These are phyloP conservation scores for Penicilliopsis zonata DNA, from an alignment of 495 filamentous ascomycete species.

Conservation along the genomic window DNA sequence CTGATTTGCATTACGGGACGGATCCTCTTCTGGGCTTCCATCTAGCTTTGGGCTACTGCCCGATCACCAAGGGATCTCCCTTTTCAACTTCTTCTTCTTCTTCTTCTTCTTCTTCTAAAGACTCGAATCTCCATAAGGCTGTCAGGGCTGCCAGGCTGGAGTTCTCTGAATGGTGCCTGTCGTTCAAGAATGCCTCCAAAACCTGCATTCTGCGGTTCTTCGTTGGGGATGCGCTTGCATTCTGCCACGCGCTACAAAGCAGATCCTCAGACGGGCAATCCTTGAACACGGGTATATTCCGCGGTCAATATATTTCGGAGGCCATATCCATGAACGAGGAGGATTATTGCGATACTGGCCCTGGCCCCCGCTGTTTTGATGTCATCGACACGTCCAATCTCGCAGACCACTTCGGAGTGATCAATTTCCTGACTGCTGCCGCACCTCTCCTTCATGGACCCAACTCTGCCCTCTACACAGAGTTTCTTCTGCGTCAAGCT, in stretches of 20 bases:
- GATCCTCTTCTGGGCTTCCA: conserved; percentile 35
- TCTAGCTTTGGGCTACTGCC: conserved; percentile 17
- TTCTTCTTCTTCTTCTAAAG: too few relatives aligned
- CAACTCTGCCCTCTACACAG: conserved; percentile 33
- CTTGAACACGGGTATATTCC: conserved; percentile 6
- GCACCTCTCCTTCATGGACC: conserved; percentile 28
- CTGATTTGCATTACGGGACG: conserved; percentile 27
- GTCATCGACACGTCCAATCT: conserved; percentile 49
- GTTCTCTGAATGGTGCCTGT: conserved; percentile 17
- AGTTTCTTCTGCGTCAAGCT: conserved; percentile 15
- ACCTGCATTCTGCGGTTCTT: conserved; percentile 19
- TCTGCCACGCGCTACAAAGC: conserved; percentile 35
- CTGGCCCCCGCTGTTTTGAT: conserved; percentile 34
- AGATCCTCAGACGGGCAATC: conserved; percentile 13
- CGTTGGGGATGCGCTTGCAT: conserved; percentile 27
- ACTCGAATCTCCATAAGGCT: conserved; percentile 5
- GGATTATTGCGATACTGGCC: conserved; percentile 1
- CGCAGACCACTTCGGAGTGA: conserved; percentile 30
- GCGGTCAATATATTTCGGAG: conserved; percentile 19
- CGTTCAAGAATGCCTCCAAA: conserved; percentile 11
- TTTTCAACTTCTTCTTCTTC: too few relatives aligned
- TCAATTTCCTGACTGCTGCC: conserved; percentile 37
- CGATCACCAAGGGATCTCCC: conserved; percentile 7
- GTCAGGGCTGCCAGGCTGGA: conserved; percentile 12
- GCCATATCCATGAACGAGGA: background rate